These are phyloP conservation scores for Acanthochlamys bracteata DNA, from an alignment of 106 monocot species.

Conservation along the genomic window DNA sequence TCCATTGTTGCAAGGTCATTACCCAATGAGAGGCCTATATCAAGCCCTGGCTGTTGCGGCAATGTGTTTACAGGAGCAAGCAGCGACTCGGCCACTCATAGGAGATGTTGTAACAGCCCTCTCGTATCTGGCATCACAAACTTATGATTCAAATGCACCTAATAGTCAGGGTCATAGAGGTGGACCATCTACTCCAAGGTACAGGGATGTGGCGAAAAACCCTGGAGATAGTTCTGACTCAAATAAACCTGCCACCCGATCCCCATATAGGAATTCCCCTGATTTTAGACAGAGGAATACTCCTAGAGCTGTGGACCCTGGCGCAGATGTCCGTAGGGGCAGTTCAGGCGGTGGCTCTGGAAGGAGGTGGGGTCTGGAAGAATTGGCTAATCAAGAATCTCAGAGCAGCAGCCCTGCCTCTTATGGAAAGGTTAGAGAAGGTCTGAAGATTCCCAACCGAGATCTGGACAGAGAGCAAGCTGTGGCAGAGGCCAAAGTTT, in stretches of 20 bases:
- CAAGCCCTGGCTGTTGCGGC: constrained; percentile 25
- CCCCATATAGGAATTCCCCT: constrained; percentile 57
- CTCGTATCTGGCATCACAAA: constrained; percentile 15
- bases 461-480: constrained; percentile 46
- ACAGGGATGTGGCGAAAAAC: neutral
- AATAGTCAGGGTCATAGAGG: constrained; percentile 19
- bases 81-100: constrained; percentile 23
- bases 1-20: constrained; percentile 21
- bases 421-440: constrained; percentile 14
- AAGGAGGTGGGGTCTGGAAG: constrained; percentile 41
- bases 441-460: constrained; percentile 22
- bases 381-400: constrained; percentile 24
- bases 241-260: constrained; percentile 23
- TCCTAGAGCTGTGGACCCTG: constrained; percentile 18
- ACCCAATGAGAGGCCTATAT: constrained; percentile 27
- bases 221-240: no score
- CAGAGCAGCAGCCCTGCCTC: constrained; percentile 8
- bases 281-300: constrained; percentile 34
- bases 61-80: constrained; percentile 32
- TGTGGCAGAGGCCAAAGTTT: constrained; percentile 65
- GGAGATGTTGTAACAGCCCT: constrained; percentile 28
- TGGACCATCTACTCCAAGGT: constrained; percentile 7
- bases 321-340: constrained; percentile 34
- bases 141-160: constrained; percentile 16
- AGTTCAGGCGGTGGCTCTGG: constrained; percentile 44